Percentiles rank a stretch among this genome's conserved stretches.
Evolutionary conservation across 805 yeast species (phyloP).

Genomic region (Starmerella bacillaris): DNA sequence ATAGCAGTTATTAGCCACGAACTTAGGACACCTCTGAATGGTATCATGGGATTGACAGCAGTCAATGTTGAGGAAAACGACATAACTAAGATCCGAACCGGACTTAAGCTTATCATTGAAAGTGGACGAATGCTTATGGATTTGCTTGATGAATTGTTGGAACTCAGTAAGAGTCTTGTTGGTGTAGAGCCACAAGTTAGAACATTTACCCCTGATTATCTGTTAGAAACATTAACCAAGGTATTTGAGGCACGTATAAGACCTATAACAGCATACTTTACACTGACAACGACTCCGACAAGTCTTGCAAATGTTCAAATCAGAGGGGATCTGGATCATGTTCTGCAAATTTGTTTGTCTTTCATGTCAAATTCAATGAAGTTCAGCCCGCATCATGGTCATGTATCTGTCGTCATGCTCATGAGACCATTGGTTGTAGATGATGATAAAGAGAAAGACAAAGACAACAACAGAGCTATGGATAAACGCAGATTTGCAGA

Average conservation of each 20-base stretch:
- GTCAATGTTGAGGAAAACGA: constrained; percentile 81
- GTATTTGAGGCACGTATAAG: constrained; percentile 39
- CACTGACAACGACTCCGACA: constrained; percentile 41
- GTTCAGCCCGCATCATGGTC: constrained; percentile 53
- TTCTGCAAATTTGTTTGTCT: constrained; percentile 80
- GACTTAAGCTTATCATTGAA: constrained; percentile 64
- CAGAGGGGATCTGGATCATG: constrained; percentile 75
- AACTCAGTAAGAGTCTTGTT: constrained; percentile 76
- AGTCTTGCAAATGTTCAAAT: constrained; percentile 33
- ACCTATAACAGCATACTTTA: constrained; percentile 55
- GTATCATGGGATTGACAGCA: constrained; percentile 90
- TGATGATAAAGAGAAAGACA: neutral
- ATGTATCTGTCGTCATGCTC: constrained; percentile 17
- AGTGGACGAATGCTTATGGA: constrained; percentile 84
- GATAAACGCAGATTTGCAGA: too few species aligned
- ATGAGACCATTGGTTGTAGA: constrained; percentile 3
- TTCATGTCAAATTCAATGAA: constrained; percentile 80
- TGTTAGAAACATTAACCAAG: constrained; percentile 64
- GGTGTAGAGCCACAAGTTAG: constrained; percentile 71
- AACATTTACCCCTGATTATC: constrained; percentile 57
- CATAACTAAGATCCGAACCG: constrained; percentile 44
- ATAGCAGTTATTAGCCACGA: constrained; percentile 90
- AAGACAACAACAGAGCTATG: too few species aligned
- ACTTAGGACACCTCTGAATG: constrained; percentile 85
- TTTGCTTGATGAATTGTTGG: constrained; percentile 73